A percentile compares a stretch with the other conserved stretches of the same genome.
Evolutionary conservation across 371 early-diverging fungal species (phyloP).

Genomic region (Parasitella parasitica): DNA sequence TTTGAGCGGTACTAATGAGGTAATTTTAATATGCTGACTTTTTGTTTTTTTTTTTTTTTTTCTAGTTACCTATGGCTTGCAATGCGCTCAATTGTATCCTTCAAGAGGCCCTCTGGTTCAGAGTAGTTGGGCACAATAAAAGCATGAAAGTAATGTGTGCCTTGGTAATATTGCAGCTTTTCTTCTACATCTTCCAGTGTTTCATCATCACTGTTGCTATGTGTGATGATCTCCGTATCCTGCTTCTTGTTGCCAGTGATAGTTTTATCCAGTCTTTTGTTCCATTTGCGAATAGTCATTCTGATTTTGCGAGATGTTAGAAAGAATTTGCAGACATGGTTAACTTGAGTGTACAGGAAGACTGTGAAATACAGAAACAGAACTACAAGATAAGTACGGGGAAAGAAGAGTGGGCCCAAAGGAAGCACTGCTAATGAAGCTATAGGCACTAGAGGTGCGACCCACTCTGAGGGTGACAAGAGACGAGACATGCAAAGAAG

Average conservation of each 20-base stretch:
- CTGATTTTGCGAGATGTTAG: slow-evolving; percentile 36
- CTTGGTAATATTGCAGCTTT: slow-evolving; percentile 26
- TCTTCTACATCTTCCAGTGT: slow-evolving; percentile 21
- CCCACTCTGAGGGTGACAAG: slow-evolving; percentile 43
- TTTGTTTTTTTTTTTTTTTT: neutral
- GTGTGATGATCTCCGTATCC: neutral
- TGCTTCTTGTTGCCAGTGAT: neutral
- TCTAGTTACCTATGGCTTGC: slow-evolving; percentile 35
- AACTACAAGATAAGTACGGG: slow-evolving; percentile 35
- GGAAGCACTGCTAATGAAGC: slow-evolving; percentile 36
- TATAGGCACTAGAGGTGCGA: slow-evolving; percentile 42
- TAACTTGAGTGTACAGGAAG: slow-evolving; percentile 44
- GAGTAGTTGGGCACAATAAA: slow-evolving; percentile 66
- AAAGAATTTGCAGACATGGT: slow-evolving; percentile 45
- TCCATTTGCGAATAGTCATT: slow-evolving; percentile 35
- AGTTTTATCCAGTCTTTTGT: slow-evolving; percentile 6
- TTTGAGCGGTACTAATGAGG: slow-evolving; percentile 26
- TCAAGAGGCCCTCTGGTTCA: slow-evolving; percentile 45
- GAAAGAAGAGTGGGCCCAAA: slow-evolving; percentile 44
- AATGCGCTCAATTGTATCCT: slow-evolving; percentile 41
- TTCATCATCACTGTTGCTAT: slow-evolving; percentile 14
- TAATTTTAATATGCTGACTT: neutral
- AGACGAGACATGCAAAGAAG: slow-evolving; percentile 19
- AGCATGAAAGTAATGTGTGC: slow-evolving; percentile 36
- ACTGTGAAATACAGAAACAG: slow-evolving; percentile 39